These are phyloP conservation scores for Williopsis jadinii DNA, from an alignment of 1,139 yeast genomes.

Conservation along the genomic window DNA sequence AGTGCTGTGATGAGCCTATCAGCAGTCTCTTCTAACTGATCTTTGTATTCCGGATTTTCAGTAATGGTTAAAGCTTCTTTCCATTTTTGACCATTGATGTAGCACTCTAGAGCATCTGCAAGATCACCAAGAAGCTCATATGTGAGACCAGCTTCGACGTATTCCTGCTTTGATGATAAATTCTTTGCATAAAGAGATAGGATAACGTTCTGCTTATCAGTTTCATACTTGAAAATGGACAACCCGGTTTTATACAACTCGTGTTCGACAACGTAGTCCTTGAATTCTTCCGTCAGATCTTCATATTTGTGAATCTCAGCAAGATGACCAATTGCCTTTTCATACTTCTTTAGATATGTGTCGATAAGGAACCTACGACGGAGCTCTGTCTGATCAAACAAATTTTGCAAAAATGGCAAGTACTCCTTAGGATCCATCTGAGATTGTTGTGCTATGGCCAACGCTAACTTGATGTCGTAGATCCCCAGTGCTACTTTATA, in stretches of 20 bases:
- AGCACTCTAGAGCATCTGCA: constrained; percentile 62
- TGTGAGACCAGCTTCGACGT: constrained; percentile 67
- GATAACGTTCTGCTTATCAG: constrained; percentile 46
- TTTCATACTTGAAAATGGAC: constrained; percentile 51
- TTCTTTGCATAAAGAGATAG: constrained; percentile 56
- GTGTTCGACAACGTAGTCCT: constrained; percentile 66
- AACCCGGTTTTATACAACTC: constrained; percentile 68
- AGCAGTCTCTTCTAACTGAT: constrained; percentile 38
- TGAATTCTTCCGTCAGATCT: constrained; percentile 50
- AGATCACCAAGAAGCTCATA: constrained; percentile 61
- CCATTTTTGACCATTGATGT: constrained; percentile 72
- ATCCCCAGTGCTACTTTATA: constrained; percentile 77
- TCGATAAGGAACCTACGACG: constrained; percentile 77
- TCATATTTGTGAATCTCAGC: constrained; percentile 39
- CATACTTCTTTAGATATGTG: constrained; percentile 59
- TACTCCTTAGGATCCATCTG: constrained; percentile 98
- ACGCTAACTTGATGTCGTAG: constrained; percentile 75
- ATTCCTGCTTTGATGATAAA: constrained; percentile 48
- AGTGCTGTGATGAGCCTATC: constrained; percentile 53
- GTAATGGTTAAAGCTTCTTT: constrained; percentile 69
- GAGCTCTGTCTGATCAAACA: constrained; percentile 59
- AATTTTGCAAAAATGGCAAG: constrained; percentile 78
- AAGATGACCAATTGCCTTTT: constrained; percentile 64
- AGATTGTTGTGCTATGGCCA: constrained; percentile 88
- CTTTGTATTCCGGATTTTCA: constrained; percentile 32